Base-by-base conservation (phyloP, 73 alveolate genomes). In the Symbiodinium pilosum region DNA sequence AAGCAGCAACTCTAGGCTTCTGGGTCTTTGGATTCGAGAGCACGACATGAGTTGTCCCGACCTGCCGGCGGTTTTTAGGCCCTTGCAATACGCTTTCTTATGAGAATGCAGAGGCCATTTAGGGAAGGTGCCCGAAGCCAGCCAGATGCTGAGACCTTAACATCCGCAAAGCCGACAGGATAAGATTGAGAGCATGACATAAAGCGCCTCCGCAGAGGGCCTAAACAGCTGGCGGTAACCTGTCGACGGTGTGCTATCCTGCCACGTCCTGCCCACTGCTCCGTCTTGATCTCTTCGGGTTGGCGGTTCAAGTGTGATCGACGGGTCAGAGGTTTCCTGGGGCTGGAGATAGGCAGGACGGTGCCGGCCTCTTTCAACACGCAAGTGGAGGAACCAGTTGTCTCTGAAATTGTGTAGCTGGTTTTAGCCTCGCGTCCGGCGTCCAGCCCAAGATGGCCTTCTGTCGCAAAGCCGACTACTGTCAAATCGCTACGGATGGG, bases 311-410 rank as follows among this genome's bases (percentile, higher is more conserved):
- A 14, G 59, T 47, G 59, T 47, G 77, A 64, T 64, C 32, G 77
- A 26, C 59, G 14, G 6, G 59, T 47, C 36, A 26, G 77, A 64
- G 77, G 77, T 64, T n/a, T n/a, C 77, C 77, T 18, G 77, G 77
- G 77, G 77, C 32, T 64, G 77, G 77, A 64, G 38, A 64, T 64
- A 14, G 77, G 77, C 77, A 64, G 77, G 77, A 64, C 28, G 77
- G 77, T 26, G 77, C 28, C 21, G 77, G 77, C 28, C 77, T 32
- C 77, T 64, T 64, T 64, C 36, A 18, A 64, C 21, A 64, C 21
- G 77, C 77, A 64, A 36, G 77, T 64, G 77, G 77, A 64, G 77
- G 77, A 64, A 64, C 77, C 77, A 64, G 77, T 64, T 64, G 77
- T 64, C 77, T 64, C 77, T 64, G 36, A 64, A n/a, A 64, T 64